Base-by-base conservation (phyloP, 1,284 basidiomycete genomes). In the Retiboletus flavoniger region DNA sequence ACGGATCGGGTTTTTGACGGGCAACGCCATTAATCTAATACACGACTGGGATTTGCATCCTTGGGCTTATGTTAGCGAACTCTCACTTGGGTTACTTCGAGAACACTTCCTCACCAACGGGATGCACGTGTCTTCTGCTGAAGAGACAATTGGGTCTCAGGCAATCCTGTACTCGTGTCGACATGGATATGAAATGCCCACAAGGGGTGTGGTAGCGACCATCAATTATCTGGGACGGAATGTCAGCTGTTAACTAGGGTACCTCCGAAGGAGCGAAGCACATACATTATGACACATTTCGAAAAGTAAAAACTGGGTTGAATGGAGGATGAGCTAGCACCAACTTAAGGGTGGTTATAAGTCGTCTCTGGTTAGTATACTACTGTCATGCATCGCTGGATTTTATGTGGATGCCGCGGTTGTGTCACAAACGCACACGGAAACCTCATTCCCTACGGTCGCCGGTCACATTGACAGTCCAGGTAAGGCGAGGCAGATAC, bases 211-310 rank as follows among this genome's bases (percentile, higher is more conserved):
- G 81, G 72, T 79, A 88, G 60, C 88, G 83, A 56, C 89, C 89
- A 67, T 91, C 89, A 60, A 89, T 83, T 60, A 90, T 78, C 89
- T 91, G 63, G 44, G 60, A 51, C 47, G 46, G 46, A 31, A 50
- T 35, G 40, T 42, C 34, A 46, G 51, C 31, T 16, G 32, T 56
- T 29, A 58, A 39, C 47, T 39, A 24, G 45, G 47, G 51, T 57
- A 14, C 45, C 42, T 35, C n/a, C 17, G 38, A 53, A 55, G 54
- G 45, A 45, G 51, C 39, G 50, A 43, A 29, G 60, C 44, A 74
- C 83, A 53, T 65, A 91, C 89, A 72, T 91, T 90, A 73, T 88
- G 79, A 69, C 89, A 91, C 89, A 91, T 91, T 54, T 56, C 14
- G 47, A 54, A 17, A 54, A 55, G 54, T 36, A 58, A 55, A 60